These are phyloP conservation scores for Arthroderma uncinatum DNA, from an alignment of 2,329 filamentous ascomycete genomes.

Conservation along the genomic window DNA sequence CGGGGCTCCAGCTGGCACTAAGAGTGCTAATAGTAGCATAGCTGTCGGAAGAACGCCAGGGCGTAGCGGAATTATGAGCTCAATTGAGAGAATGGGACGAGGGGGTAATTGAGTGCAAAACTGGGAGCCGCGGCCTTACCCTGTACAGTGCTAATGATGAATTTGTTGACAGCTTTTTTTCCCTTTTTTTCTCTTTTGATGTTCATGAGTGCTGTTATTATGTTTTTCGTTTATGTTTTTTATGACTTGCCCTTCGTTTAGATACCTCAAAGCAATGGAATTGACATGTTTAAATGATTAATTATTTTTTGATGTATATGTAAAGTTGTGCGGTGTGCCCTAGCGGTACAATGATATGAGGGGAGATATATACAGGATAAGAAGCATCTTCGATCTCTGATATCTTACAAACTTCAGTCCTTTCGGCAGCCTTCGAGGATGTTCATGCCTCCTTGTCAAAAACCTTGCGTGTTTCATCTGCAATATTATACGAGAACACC, in stretches of 20 bases:
- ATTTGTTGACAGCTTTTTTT: neutral
- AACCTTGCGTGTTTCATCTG: constrained; percentile 10
- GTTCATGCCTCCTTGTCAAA: neutral
- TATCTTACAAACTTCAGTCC: too few species aligned
- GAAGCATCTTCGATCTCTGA: neutral
- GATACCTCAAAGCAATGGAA: constrained; percentile 4
- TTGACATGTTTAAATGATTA: neutral
- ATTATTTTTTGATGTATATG: neutral
- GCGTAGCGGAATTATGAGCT: constrained; percentile 68
- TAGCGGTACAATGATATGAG: neutral
- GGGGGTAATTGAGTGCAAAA: constrained; percentile 12
- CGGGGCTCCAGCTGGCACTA: constrained; percentile 19
- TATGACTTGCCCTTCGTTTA: neutral
- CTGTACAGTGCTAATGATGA: neutral
- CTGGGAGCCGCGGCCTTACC: neutral
- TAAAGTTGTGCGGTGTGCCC: too few species aligned
- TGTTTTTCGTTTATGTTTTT: neutral
- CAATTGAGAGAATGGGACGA: constrained; percentile 78
- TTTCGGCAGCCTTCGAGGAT: neutral
- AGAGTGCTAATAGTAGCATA: constrained; percentile 25
- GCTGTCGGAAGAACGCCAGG: constrained; percentile 22
- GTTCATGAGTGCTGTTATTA: neutral
- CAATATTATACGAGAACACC: constrained; percentile 12
- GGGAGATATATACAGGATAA: neutral
- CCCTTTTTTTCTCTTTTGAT: neutral